phyloP scores from a whole-genome alignment of 106 monocot genomes.

The Dendrobium huoshanense region DNA sequence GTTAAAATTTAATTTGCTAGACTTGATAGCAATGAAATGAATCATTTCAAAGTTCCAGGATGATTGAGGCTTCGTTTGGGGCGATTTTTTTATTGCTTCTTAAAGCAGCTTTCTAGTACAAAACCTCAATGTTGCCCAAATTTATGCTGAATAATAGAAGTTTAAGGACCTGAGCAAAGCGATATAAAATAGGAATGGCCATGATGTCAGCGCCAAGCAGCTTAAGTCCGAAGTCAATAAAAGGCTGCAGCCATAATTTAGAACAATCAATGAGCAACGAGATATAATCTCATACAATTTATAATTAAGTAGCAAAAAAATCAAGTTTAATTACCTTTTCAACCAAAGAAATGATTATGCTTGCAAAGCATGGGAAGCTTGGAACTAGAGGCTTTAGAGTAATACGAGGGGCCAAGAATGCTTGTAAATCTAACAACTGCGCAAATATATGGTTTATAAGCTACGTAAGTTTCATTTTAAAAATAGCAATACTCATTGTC shows the following conservation, averaged over 20 bases:
- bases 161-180: slow-evolving; percentile 52
- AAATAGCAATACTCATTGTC: background rate
- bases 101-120: no score
- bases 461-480: no score
- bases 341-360: slow-evolving; percentile 38
- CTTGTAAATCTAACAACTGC: slow-evolving; percentile 53
- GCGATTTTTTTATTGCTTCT: no score
- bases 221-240: slow-evolving; percentile 80
- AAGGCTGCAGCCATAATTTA: slow-evolving; percentile 46
- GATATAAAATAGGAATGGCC: slow-evolving; percentile 80
- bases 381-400: slow-evolving; percentile 70
- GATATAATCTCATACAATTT: background rate
- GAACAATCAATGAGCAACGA: background rate
- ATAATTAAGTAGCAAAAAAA: background rate
- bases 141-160: background rate
- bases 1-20: background rate
- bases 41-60: background rate
- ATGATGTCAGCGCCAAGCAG: slow-evolving; percentile 74
- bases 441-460: background rate
- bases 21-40: background rate
- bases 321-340: slow-evolving; percentile 50
- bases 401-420: slow-evolving; percentile 45
- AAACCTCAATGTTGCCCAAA: background rate
- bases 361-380: slow-evolving; percentile 75
- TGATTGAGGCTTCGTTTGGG: background rate